Base-by-base conservation (phyloP, 1,139 yeast genomes). In the Eremothecium coryli region DNA sequence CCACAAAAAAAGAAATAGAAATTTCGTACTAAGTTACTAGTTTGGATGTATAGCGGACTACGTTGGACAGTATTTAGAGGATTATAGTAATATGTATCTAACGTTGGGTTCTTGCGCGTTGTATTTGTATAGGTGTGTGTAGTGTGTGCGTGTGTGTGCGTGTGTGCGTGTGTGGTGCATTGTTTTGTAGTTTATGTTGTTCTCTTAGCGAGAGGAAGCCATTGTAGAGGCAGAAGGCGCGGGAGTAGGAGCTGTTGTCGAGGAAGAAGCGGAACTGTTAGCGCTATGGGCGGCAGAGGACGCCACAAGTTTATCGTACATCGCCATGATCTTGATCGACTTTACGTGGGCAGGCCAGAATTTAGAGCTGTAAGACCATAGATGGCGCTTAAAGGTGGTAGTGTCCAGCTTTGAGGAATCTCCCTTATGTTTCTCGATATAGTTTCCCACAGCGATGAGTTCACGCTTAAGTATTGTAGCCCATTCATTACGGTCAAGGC, bases 271-370 rank as follows among this genome's bases (percentile, higher is more conserved):
- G n/a, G n/a, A n/a, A n/a, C n/a, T n/a, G n/a, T n/a, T n/a, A n/a
- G n/a, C n/a, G n/a, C n/a, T n/a, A n/a, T n/a, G n/a, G n/a, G n/a
- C n/a, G n/a, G n/a, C n/a, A n/a, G 30, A 33, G 9, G 47, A 33
- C 18, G 44, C 44, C 5, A 42, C 71, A 41, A 76, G 61, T 59
- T 82, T 79, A 50, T 71, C 71, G 59, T 88, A 90, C 95, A 90
- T 90, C 34, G 76, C 81, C 58, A 73, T 73, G 48, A 90, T 76
- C 61, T 82, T 82, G 31, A 70, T 65, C 39, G 94, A 81, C 26
- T 84, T 76, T n/a, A 81, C 97, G 44, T 76, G 75, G 2, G 78
- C 84, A 1, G 98, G 98, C 98, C 98, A 90, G 57, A 81, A 90
- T 41, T 75, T 72, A 24, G 93, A 72, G 6, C 96, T 93, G 58